Base-by-base conservation (phyloP, 148 eudicot species). In the Cornus suecica region DNA sequence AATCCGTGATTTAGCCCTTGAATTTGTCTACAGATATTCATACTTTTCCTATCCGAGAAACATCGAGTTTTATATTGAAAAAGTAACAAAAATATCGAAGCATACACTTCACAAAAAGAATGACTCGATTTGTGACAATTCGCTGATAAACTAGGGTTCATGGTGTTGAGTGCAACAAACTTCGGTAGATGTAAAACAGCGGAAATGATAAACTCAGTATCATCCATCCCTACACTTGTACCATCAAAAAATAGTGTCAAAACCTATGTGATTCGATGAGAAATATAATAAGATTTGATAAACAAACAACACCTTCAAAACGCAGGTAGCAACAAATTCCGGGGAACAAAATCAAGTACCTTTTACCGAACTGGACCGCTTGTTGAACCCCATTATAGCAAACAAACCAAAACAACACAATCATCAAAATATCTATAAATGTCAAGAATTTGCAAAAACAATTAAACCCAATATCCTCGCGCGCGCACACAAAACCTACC, bases 331-430 rank as follows among this genome's bases (percentile, higher is more conserved):
- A 48, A 48, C 2, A 45, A 45, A 6, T 45, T 45, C 14, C 10
- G 51, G 14, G 51, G 15, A 3, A 48, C 20, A 16, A 22, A 41
- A 51, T 1, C 23, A 22, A 14, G 65, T 66, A 87, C 90, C 84
- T 87, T 67, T 71, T 80, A 74, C 73, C 73, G 54, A 84, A 71
- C 13, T 83, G 83, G 0, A 73, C 23, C 11, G 72, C 30, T 29
- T 71, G 71, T 18, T 81, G 81, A 63, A 63, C 51, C 34, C 86
- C 81, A 30, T 87, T 87, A 71, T 70, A 78, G 80, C 72, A 84
- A 31, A 84, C 34, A 66, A 82, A 87, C 88, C 88, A 87, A 81
- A 84, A 76, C 84, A 87, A 81, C 70, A 87, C 77, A 68, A 74
- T 22, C 71, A 87, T 80, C 83, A 87, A 52, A 73, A 79, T 79